A percentile compares a stretch with the other conserved stretches of the same genome.
These are phyloP conservation scores for Cryptomeria japonica DNA, from an alignment of 75 land plant genomes.

Conservation along the genomic window DNA sequence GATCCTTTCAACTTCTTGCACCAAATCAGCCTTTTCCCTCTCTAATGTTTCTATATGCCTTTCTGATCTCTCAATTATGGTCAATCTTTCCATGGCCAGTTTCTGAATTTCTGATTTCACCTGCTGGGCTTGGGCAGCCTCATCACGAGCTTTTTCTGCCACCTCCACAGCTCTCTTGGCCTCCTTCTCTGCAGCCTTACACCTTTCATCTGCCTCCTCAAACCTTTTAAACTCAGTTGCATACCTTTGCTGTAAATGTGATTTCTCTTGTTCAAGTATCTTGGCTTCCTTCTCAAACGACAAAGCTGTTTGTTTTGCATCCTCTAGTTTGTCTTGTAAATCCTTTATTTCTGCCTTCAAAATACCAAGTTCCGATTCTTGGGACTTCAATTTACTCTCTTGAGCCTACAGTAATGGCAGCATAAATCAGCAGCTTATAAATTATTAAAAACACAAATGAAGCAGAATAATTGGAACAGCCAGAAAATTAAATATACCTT, in stretches of 20 bases:
- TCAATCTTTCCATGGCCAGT: constrained; percentile 78
- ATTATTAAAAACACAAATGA: not conserved
- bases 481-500: constrained; percentile 43
- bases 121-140: constrained; percentile 60
- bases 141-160: constrained; percentile 72
- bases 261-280: constrained; percentile 61
- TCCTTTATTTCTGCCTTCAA: constrained; percentile 55
- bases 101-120: constrained; percentile 64
- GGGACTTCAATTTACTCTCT: constrained; percentile 47
- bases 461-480: not conserved
- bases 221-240: constrained; percentile 49
- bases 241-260: constrained; percentile 62
- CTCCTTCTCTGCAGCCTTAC: constrained; percentile 65
- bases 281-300: constrained; percentile 62
- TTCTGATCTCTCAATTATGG: constrained; percentile 66
- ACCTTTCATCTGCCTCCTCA: constrained; percentile 70
- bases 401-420: constrained; percentile 54
- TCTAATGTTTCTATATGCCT: constrained; percentile 63
- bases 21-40: constrained; percentile 58
- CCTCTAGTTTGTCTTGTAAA: constrained; percentile 40
- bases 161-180: constrained; percentile 70
- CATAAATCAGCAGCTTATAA: not conserved
- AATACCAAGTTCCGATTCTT: constrained; percentile 50
- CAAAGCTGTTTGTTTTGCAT: constrained; percentile 52
- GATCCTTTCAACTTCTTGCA: constrained; percentile 45